Conservation (phyloP, 116 monocot genomes). For the Dioscorea cayenensis region DNA sequence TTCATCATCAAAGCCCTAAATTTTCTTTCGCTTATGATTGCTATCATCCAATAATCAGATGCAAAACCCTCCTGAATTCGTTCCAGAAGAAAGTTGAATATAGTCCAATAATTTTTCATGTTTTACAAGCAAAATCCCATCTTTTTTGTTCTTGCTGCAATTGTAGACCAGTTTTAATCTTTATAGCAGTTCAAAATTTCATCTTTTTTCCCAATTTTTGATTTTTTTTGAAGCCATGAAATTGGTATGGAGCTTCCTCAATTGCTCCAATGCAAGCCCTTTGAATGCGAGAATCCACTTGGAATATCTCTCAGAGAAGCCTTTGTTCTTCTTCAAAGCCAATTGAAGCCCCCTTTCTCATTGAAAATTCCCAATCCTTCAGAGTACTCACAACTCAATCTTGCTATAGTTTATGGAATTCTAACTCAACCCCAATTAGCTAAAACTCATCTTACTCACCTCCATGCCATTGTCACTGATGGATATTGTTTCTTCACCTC, state of each 20-base stretch:
- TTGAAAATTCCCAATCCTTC: constrained; percentile 32
- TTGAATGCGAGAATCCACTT: constrained; percentile 17
- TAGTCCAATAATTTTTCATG: no score
- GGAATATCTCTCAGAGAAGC: constrained; percentile 26
- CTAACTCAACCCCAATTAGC: constrained; percentile 33
- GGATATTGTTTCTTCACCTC: constrained; percentile 50
- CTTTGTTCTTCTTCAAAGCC: constrained; percentile 18
- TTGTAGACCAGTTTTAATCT: no score
- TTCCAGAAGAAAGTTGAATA: no score
- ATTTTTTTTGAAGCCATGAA: not conserved
- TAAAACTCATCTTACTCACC: constrained; percentile 50
- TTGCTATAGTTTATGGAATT: constrained; percentile 37
- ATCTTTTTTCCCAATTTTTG: no score
- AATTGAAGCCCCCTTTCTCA: constrained; percentile 46
- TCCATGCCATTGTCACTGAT: constrained; percentile 61
- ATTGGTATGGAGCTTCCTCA: not conserved
- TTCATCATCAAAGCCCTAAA: no score
- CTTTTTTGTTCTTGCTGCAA: no score
- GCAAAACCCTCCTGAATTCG: no score
- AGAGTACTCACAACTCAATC: constrained; percentile 41
- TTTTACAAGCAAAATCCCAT: no score
- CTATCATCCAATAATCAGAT: no score
- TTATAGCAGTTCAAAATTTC: no score
- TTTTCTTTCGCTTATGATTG: no score
- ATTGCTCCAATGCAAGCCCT: constrained; percentile 16